Conservation (phyloP, 306 rosid species). For the Prunus mongolica region DNA sequence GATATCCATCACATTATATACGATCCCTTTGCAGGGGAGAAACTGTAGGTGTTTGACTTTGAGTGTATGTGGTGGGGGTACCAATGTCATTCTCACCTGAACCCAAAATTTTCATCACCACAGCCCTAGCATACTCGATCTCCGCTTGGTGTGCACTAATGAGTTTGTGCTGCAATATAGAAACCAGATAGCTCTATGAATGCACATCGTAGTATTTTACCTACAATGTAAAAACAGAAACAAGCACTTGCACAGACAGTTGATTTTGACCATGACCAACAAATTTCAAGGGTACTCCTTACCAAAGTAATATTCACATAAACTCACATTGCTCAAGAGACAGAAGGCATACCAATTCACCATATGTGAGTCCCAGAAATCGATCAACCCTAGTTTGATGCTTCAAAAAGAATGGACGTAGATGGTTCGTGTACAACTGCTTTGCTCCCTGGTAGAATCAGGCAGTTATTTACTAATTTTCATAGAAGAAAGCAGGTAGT, state of each 20-base stretch:
- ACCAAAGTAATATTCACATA: neutral
- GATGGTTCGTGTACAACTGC: conserved; percentile 55
- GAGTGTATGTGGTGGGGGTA: neutral
- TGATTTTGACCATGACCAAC: neutral
- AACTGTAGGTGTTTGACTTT: neutral
- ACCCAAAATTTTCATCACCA: conserved; percentile 43
- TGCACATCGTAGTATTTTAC: neutral
- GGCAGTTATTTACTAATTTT: conserved; percentile 4
- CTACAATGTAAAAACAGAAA: neutral
- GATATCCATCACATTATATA: neutral
- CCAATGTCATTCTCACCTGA: conserved; percentile 51
- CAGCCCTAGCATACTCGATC: conserved; percentile 45
- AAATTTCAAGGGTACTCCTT: neutral
- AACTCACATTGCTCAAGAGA: neutral
- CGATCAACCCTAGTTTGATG: conserved; percentile 66
- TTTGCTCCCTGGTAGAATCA: conserved; percentile 65
- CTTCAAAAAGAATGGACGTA: conserved; percentile 74
- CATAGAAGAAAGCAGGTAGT: neutral
- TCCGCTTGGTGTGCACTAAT: conserved; percentile 52
- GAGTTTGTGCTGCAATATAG: conserved; percentile 56
- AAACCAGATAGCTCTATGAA: conserved; percentile 1
- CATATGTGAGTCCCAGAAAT: conserved; percentile 49
- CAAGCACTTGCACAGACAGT: neutral
- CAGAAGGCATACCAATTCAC: conserved; percentile 58
- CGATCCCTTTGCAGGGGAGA: neutral